Evolutionary conservation across 192 early-diverging fungal genomes (phyloP), one percentile per base, ranked within the genome.

Genomic region (Entophlyctis luteolus): DNA sequence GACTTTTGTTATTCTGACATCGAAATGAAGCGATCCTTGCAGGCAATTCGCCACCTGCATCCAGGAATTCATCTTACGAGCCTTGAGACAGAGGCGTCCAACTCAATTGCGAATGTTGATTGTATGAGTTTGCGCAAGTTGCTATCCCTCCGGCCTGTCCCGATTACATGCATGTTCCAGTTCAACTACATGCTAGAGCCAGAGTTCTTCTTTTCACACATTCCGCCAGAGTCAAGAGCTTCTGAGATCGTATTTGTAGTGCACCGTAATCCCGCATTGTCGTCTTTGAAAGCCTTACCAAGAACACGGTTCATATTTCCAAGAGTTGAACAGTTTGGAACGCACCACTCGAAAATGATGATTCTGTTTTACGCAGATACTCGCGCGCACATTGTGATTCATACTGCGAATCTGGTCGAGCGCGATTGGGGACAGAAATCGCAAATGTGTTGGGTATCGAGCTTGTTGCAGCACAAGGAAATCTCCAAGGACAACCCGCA

Each of bases 291-390:
- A 1, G 47, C 28, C 3, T 12, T 14, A 8, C 8, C 8, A 53
- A 53, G 22, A 33, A 36, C 53, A 27, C 8, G 22, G 28, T 49
- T 54, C 37, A n/a, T 42, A 5, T 56, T 67, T 42, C 54, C 36
- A 1, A 18, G 29, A 25, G 6, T 29, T n/a, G 67, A 60, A 80
- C 49, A 31, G 18, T 66, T 33, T 55, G 84, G 84, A 4, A 84
- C 84, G 4, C 84, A 87, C 69, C 86, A 88, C 58, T 79, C 86
- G 22, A 87, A 87, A 62, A 78, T 84, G 8, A 87, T 88, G 83
- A 31, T 87, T 14, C 32, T 88, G 3, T 78, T 85, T 39, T 84
- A 82, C 62, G 35, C 65, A 27, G 65, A 80, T 32, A 60, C 38
- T 20, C 74, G 72, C 2, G 62, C 77, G 58, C 75, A 75, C 55